phyloP scores from a whole-genome alignment of 768 basidiomycete species.

The Leccinum imitatum region DNA sequence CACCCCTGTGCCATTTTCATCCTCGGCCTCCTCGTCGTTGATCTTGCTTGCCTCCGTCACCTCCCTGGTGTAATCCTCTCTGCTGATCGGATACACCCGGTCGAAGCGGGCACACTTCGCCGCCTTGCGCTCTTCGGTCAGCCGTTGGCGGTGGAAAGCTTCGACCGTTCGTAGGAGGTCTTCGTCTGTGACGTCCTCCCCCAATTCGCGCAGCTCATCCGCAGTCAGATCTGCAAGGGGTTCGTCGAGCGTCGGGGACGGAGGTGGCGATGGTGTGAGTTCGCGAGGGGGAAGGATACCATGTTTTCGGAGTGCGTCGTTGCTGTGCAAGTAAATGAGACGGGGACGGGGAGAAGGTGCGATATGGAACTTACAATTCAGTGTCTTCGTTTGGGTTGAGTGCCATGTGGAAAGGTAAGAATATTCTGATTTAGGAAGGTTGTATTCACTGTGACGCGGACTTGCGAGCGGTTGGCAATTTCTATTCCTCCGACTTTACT shows the following conservation, averaged over 20 bases:
- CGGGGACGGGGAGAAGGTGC: not conserved
- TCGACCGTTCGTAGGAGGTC: conserved; percentile 75
- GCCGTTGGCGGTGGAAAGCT: conserved; percentile 58
- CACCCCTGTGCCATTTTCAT: conserved; percentile 82
- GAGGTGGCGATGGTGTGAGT: conserved; percentile 77
- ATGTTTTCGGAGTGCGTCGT: conserved; percentile 89
- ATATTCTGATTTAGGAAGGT: conserved; percentile 28
- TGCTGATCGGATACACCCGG: conserved; percentile 79
- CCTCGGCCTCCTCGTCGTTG: conserved; percentile 61
- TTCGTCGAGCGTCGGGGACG: conserved; percentile 70
- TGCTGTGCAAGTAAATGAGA: conserved; percentile 47
- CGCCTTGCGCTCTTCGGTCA: conserved; percentile 60
- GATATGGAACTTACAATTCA: conserved; percentile 72
- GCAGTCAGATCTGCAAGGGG: conserved; percentile 61
- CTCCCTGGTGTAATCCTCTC: conserved; percentile 93
- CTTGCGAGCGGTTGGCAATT: conserved; percentile 21
- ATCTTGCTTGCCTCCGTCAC: conserved; percentile 89
- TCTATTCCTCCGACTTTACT: conserved; percentile 1
- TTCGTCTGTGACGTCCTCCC: conserved; percentile 72
- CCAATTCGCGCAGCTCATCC: conserved; percentile 64
- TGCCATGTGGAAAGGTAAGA: conserved; percentile 41
- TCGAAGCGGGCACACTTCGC: conserved; percentile 74
- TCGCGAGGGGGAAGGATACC: conserved; percentile 84
- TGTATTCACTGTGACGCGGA: conserved; percentile 32
- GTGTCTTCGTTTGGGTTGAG: conserved; percentile 90